A percentile compares a stretch with the other conserved stretches of the same genome.
phyloP scores from a whole-genome alignment of 2,329 filamentous ascomycete species.

The Verticillium alfalfae region DNA sequence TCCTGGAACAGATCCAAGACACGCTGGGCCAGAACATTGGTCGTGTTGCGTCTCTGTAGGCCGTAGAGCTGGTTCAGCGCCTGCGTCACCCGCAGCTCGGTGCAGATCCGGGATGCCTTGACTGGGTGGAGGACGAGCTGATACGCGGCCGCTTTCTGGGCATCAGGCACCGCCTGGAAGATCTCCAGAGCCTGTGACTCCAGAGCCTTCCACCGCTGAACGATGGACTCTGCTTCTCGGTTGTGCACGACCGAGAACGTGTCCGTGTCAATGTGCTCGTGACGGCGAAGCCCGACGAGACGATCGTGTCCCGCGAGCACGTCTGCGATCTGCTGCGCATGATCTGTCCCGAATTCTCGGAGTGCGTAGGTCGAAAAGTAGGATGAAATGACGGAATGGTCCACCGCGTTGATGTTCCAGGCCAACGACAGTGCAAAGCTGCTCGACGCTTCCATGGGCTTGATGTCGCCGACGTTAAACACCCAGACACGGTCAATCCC shows the following conservation, averaged over 20 bases:
- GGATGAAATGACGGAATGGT: constrained; percentile 24
- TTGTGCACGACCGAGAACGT: constrained; percentile 40
- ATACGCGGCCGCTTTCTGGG: constrained; percentile 46
- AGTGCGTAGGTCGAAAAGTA: constrained; percentile 42
- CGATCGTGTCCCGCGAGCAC: constrained; percentile 48
- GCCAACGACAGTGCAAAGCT: constrained; percentile 51
- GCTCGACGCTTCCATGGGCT: constrained; percentile 50
- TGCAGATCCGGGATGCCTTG: constrained; percentile 49
- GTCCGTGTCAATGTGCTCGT: constrained; percentile 51
- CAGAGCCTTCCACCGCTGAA: constrained; percentile 47
- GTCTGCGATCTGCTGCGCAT: constrained; percentile 38
- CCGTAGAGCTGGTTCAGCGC: constrained; percentile 49
- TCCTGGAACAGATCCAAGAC: constrained; percentile 43
- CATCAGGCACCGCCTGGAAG: constrained; percentile 30
- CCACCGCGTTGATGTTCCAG: constrained; percentile 45
- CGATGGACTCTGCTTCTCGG: constrained; percentile 27
- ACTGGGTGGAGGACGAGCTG: constrained; percentile 57
- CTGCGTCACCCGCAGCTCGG: constrained; percentile 38
- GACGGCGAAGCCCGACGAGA: constrained; percentile 47
- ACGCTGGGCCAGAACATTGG: constrained; percentile 41
- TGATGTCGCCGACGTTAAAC: constrained; percentile 58
- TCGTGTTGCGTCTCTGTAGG: constrained; percentile 48
- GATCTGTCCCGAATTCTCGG: constrained; percentile 42
- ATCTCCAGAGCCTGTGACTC: constrained; percentile 36
- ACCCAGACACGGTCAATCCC: constrained; percentile 52